A percentile compares a stretch with the other conserved stretches of the same genome.
Evolutionary conservation across 2,329 filamentous ascomycete genomes (phyloP).

Genomic region (Aspergillus fumigatiaffinis): DNA sequence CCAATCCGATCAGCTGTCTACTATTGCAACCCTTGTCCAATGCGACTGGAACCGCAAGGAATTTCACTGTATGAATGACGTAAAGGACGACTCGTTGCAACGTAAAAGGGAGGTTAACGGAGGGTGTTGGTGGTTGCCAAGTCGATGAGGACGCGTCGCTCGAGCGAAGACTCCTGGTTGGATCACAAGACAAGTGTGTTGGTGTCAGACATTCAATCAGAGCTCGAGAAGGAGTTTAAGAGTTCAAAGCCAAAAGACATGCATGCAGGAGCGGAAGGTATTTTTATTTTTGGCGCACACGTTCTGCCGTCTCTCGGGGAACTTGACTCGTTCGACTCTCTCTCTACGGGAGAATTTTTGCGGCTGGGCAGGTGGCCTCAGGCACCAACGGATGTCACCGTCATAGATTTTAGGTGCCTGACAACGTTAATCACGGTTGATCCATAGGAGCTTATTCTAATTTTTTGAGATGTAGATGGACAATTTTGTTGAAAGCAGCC

Average conservation of each 20-base stretch:
- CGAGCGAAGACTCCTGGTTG: neutral
- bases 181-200: neutral
- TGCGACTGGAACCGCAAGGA: neutral
- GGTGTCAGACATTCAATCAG: neutral
- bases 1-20: neutral
- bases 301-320: neutral
- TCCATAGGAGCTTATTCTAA: neutral
- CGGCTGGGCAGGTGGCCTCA: neutral
- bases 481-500: neutral
- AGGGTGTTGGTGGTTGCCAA: conserved; percentile 1
- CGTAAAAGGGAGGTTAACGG: conserved; percentile 4
- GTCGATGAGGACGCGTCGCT: neutral
- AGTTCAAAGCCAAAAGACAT: neutral
- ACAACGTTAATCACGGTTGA: neutral
- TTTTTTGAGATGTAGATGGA: neutral
- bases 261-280: neutral
- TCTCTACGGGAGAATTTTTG: neutral
- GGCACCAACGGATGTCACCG: neutral
- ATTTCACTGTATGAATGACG: conserved; percentile 5
- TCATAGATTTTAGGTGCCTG: neutral
- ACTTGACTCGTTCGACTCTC: neutral
- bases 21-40: neutral
- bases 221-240: neutral
- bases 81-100: conserved; percentile 6
- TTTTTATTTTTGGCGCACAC: neutral